These are phyloP conservation scores for Exophiala dermatitidis DNA, from an alignment of 2,329 filamentous ascomycete species.

Conservation along the genomic window DNA sequence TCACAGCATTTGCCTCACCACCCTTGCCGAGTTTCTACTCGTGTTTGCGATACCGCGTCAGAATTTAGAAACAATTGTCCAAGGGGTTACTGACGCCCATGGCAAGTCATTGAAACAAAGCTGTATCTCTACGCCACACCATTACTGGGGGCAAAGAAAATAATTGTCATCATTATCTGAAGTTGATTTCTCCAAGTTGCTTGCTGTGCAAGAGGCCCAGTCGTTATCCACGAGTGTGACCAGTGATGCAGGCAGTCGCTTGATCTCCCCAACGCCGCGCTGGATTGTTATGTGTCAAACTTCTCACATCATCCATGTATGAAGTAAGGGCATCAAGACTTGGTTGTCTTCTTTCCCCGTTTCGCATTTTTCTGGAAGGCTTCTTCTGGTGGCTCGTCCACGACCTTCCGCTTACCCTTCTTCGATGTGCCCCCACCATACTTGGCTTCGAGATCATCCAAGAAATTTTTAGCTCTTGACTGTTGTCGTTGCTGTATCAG, in stretches of 20 bases:
- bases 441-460: slow-evolving; percentile 70
- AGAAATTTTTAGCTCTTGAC: slow-evolving; percentile 51
- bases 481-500: slow-evolving; percentile 39
- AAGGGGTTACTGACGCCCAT: too few relatives aligned
- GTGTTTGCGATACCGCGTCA: too few relatives aligned
- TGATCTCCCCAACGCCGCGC: slow-evolving; percentile 5
- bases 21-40: too few relatives aligned
- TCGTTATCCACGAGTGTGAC: not conserved
- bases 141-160: too few relatives aligned
- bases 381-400: slow-evolving; percentile 57
- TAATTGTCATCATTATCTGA: not conserved
- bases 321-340: slow-evolving; percentile 2
- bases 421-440: slow-evolving; percentile 43
- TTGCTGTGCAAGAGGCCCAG: not conserved
- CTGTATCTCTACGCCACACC: too few relatives aligned
- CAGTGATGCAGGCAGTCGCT: not conserved
- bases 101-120: too few relatives aligned
- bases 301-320: too few relatives aligned
- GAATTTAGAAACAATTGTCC: too few relatives aligned
- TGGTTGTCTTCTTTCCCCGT: slow-evolving; percentile 24
- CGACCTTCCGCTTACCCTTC: slow-evolving; percentile 42
- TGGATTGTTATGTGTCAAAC: not conserved
- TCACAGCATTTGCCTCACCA: too few relatives aligned
- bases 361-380: slow-evolving; percentile 45
- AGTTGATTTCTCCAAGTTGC: not conserved